Percentiles rank a stretch among this genome's conserved stretches.
phyloP scores from a whole-genome alignment of 495 filamentous ascomycete genomes.

The Aspergillus avenaceus region DNA sequence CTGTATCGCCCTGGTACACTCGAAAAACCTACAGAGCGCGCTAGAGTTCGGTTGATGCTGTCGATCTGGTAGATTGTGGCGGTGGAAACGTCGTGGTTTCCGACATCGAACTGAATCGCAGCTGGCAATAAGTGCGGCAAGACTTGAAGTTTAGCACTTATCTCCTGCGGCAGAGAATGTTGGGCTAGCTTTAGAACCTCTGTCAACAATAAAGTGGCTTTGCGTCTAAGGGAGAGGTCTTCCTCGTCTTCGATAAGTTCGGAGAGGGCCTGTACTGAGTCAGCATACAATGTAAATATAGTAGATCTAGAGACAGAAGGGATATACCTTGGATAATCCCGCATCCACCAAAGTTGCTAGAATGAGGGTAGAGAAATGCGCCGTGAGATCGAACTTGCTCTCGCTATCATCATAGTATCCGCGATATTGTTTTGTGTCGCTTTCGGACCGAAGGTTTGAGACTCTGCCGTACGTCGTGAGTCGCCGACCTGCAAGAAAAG shows the following conservation, averaged over 20 bases:
- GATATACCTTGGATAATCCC: constrained; percentile 65
- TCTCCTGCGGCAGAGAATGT: constrained; percentile 70
- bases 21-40: constrained; percentile 59
- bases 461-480: constrained; percentile 94
- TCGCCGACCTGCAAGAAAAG: constrained; percentile 86
- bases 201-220: constrained; percentile 84
- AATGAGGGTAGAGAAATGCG: constrained; percentile 89
- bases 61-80: constrained; percentile 95
- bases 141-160: constrained; percentile 78
- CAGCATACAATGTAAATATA: background rate
- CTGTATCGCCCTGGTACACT: constrained; percentile 38
- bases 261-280: constrained; percentile 50
- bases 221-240: constrained; percentile 73
- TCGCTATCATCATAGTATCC: constrained; percentile 55
- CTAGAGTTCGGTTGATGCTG: constrained; percentile 90
- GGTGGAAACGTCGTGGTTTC: constrained; percentile 74
- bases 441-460: constrained; percentile 72
- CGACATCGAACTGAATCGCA: constrained; percentile 63
- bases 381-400: constrained; percentile 75
- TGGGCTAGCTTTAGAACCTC: constrained; percentile 87
- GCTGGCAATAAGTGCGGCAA: constrained; percentile 76
- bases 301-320: background rate
- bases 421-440: constrained; percentile 39
- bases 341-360: constrained; percentile 81
- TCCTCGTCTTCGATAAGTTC: constrained; percentile 65